Evolutionary conservation across 805 yeast species (phyloP).

Genomic region (Nakazawaea pomicola): DNA sequence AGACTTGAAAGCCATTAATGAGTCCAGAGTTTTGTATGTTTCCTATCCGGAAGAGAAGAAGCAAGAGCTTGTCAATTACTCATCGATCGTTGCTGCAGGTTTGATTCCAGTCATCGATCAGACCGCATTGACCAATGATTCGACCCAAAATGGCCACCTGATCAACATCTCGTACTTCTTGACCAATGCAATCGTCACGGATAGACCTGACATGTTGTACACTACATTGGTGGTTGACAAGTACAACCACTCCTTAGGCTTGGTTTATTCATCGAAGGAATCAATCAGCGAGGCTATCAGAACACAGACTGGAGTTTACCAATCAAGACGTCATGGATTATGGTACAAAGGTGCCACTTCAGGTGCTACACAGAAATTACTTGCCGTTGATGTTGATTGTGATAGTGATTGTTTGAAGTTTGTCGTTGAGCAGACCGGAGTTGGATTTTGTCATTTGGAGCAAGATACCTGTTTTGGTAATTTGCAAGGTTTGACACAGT

Average conservation of each 20-base stretch:
- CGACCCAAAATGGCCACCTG: conserved; percentile 20
- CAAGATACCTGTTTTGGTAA: conserved; percentile 78
- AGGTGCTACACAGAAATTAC: conserved; percentile 86
- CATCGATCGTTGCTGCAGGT: conserved; percentile 28
- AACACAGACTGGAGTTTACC: conserved; percentile 86
- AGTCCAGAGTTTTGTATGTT: conserved; percentile 19
- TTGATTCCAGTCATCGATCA: conserved; percentile 30
- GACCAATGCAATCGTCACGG: conserved; percentile 57
- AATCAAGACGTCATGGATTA: conserved; percentile 84
- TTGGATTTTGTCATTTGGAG: conserved; percentile 89
- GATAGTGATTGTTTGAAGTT: conserved; percentile 90
- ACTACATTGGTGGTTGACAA: conserved; percentile 77
- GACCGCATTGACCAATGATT: conserved; percentile 27
- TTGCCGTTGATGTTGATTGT: conserved; percentile 73
- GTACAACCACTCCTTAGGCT: conserved; percentile 72
- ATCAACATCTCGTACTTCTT: conserved; percentile 40
- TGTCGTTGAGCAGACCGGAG: conserved; percentile 77
- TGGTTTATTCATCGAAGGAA: conserved; percentile 84
- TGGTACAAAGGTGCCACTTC: conserved; percentile 97
- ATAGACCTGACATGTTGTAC: conserved; percentile 80
- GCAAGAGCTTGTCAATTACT: conserved; percentile 13
- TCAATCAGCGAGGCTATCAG: conserved; percentile 79
- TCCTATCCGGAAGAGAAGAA: conserved; percentile 14
- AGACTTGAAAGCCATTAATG: conserved; percentile 13
- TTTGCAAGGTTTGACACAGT: conserved; percentile 57